Evolutionary conservation across 1,284 basidiomycete genomes (phyloP).

Genomic region (Sanghuangporus baumii): DNA sequence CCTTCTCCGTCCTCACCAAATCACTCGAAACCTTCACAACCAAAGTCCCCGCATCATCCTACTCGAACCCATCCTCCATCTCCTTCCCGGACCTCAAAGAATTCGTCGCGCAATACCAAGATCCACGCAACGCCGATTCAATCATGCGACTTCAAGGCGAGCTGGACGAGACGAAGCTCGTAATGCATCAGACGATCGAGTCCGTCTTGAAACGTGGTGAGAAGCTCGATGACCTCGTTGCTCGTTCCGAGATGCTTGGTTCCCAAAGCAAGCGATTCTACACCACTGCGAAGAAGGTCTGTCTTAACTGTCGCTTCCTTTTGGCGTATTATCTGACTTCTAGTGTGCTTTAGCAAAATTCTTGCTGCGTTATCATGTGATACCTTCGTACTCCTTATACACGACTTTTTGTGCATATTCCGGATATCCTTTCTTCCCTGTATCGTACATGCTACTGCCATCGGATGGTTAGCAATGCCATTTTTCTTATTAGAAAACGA

Average conservation of each 20-base stretch:
- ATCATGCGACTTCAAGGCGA: slow-evolving; percentile 99
- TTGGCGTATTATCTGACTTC: slow-evolving; percentile 7
- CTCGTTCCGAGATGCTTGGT: slow-evolving; percentile 88
- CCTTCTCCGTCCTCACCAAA: slow-evolving; percentile 94
- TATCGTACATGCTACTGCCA: background rate
- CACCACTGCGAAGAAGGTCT: slow-evolving; percentile 91
- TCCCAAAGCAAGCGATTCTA: slow-evolving; percentile 93
- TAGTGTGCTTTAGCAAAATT: slow-evolving; percentile 52
- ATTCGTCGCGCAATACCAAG: slow-evolving; percentile 94
- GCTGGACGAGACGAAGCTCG: slow-evolving; percentile 98
- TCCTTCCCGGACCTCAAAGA: slow-evolving; percentile 69
- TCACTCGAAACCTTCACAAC: slow-evolving; percentile 89
- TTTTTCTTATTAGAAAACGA: background rate
- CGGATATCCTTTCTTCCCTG: background rate
- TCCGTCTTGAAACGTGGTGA: slow-evolving; percentile 95
- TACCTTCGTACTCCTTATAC: background rate
- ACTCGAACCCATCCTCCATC: slow-evolving; percentile 55
- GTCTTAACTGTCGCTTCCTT: background rate
- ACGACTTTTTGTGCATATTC: background rate
- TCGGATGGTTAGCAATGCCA: background rate
- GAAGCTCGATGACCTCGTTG: slow-evolving; percentile 96
- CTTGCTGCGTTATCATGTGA: slow-evolving; percentile 51
- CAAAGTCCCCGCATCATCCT: slow-evolving; percentile 70
- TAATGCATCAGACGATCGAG: slow-evolving; percentile 99
- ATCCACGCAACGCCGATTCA: slow-evolving; percentile 95